phyloP scores from a whole-genome alignment of 2,329 filamentous ascomycete genomes.

The Tolypocladium pustulatum region DNA sequence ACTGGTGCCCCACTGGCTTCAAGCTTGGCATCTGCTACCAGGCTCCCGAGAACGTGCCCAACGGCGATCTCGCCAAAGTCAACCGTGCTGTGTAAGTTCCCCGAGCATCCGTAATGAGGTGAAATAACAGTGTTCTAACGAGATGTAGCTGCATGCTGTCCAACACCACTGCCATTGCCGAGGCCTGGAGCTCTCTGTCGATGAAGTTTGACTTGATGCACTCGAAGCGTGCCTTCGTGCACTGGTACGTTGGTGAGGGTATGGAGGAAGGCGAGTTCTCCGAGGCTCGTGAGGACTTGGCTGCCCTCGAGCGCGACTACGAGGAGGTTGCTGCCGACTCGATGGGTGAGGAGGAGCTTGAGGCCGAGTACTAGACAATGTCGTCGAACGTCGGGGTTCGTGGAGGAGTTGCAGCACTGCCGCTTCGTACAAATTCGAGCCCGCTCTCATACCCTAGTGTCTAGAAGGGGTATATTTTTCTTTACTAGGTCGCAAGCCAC shows the following conservation, averaged over 20 bases:
- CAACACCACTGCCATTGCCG: slow-evolving; percentile 97
- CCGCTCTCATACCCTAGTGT: slow-evolving; percentile 17
- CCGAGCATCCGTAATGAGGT: not conserved
- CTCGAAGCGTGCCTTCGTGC: slow-evolving; percentile 99
- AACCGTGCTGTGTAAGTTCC: slow-evolving; percentile 83
- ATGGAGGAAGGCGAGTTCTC: slow-evolving; percentile 99
- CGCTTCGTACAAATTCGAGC: slow-evolving; percentile 12
- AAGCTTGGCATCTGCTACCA: slow-evolving; percentile 99
- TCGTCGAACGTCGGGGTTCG: slow-evolving; percentile 4
- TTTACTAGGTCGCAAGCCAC: slow-evolving; percentile 25
- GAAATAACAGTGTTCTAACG: slow-evolving; percentile 12
- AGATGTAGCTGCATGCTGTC: slow-evolving; percentile 79
- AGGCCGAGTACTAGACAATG: slow-evolving; percentile 74
- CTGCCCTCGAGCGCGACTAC: slow-evolving; percentile 95
- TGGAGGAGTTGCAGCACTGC: slow-evolving; percentile 7
- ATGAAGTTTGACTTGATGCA: slow-evolving; percentile 99
- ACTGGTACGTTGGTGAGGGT: slow-evolving; percentile 99
- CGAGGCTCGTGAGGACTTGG: slow-evolving; percentile 96
- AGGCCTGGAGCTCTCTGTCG: slow-evolving; percentile 93
- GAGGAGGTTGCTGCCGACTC: slow-evolving; percentile 97
- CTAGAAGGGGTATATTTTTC: slow-evolving; percentile 24
- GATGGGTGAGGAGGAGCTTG: slow-evolving; percentile 73
- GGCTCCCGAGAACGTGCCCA: slow-evolving; percentile 88
- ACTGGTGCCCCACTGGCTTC: slow-evolving; percentile 99
- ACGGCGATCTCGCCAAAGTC: slow-evolving; percentile 95